These are phyloP conservation scores for Tilletiaria anomala DNA, from an alignment of 1,284 basidiomycete genomes.

Conservation along the genomic window DNA sequence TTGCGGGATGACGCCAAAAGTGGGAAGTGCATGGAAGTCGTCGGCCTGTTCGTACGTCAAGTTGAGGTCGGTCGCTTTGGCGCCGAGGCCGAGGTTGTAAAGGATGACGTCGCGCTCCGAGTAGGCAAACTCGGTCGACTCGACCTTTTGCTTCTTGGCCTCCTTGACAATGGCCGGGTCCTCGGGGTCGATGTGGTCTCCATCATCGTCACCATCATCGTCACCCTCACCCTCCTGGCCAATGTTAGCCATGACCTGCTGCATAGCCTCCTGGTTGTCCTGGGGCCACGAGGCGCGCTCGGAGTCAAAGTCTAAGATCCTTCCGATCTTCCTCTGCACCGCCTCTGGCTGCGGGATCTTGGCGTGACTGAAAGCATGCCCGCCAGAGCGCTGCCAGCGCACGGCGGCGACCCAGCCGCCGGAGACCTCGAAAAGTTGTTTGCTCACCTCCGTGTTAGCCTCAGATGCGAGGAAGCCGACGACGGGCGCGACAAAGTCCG, in stretches of 20 bases:
- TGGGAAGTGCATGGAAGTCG: conserved; percentile 71
- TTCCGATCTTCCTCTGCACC: conserved; percentile 28
- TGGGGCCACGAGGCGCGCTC: conserved; percentile 35
- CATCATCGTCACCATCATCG: conserved; percentile 14
- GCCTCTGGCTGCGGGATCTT: conserved; percentile 29
- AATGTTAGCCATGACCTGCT: conserved; percentile 33
- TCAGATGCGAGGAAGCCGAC: conserved; percentile 81
- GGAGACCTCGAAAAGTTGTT: conserved; percentile 69
- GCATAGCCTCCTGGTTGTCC: conserved; percentile 11
- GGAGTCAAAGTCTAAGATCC: conserved; percentile 34
- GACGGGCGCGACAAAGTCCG: conserved; percentile 77
- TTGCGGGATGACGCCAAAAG: conserved; percentile 92
- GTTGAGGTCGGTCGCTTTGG: conserved; percentile 69
- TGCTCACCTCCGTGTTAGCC: conserved; percentile 59
- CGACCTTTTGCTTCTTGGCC: conserved; percentile 53
- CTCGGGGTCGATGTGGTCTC: conserved; percentile 56
- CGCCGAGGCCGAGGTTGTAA: conserved; percentile 93
- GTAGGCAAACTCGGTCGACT: conserved; percentile 45
- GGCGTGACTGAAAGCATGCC: conserved; percentile 42
- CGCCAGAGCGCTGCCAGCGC: conserved; percentile 82
- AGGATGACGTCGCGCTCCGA: conserved; percentile 81
- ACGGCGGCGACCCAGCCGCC: conserved; percentile 87
- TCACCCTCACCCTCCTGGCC: conserved; percentile 15
- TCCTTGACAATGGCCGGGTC: conserved; percentile 69
- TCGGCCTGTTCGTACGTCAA: conserved; percentile 84